A percentile compares a stretch with the other conserved stretches of the same genome.
These are phyloP conservation scores for Bipolaris victoriae DNA, from an alignment of 2,329 filamentous ascomycete species.

Conservation along the genomic window DNA sequence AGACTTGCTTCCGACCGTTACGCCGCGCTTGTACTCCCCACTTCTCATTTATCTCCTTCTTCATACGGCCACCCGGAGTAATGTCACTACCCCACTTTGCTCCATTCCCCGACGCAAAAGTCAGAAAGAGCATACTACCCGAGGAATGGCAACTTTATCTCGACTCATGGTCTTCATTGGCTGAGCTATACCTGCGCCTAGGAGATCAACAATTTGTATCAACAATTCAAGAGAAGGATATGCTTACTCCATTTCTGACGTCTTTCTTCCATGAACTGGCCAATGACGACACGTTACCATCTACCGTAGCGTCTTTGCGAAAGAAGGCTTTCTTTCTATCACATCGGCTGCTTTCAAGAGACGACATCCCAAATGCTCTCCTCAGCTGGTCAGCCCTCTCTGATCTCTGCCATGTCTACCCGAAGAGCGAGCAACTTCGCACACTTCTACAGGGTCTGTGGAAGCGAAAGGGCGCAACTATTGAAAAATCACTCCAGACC, in stretches of 20 bases:
- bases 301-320: slow-evolving; percentile 60
- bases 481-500: slow-evolving; percentile 64
- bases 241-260: slow-evolving; percentile 67
- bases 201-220: slow-evolving; percentile 62
- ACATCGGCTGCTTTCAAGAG: slow-evolving; percentile 61
- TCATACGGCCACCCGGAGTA: background rate
- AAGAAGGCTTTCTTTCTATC: slow-evolving; percentile 70
- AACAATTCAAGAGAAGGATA: slow-evolving; percentile 62
- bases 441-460: slow-evolving; percentile 59
- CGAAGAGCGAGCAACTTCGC: slow-evolving; percentile 64
- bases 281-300: slow-evolving; percentile 33
- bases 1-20: background rate
- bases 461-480: slow-evolving; percentile 54
- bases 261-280: slow-evolving; percentile 67
- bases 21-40: background rate
- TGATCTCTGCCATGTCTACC: slow-evolving; percentile 70
- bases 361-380: slow-evolving; percentile 56
- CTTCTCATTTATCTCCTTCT: no score
- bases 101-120: slow-evolving; percentile 72
- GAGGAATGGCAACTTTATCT: slow-evolving; percentile 80
- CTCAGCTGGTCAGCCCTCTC: slow-evolving; percentile 71
- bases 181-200: slow-evolving; percentile 68
- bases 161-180: slow-evolving; percentile 75
- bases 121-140: slow-evolving; percentile 69
- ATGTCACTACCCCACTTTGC: slow-evolving; percentile 73